Base-by-base conservation (phyloP, 2,329 filamentous ascomycete species). In the Rutstroemia sp. region DNA sequence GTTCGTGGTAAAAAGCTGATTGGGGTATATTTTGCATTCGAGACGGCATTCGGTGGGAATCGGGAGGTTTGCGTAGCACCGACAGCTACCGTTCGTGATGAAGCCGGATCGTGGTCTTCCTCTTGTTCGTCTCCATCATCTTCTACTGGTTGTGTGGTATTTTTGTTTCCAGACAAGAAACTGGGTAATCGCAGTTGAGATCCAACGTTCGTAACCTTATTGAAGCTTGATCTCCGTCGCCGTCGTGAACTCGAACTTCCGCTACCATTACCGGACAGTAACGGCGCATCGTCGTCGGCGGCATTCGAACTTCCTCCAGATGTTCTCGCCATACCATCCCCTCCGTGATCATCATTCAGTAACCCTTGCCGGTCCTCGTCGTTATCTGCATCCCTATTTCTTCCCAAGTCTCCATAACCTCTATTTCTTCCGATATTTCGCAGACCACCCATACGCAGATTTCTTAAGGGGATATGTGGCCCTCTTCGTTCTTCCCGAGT, bases 11-110 rank as follows among this genome's bases (percentile, higher is more conserved):
- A 79, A 72, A 99, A 99, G 52, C 88, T 96, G 76, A 92, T 87
- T 1, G 92, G 84, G 30, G 92, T 97, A 72, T 99, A 99, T 78
- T 97, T 99, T 55, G 94, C 92, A 70, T 99, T 97, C 38, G 92
- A 97, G 49, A 99, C 82, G 56, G 90, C 81, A 71, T 99, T 99
- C 8, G 88, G 83, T 9, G 94, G 92, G 70, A 92, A 97, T 63
- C 87, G 84, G 50, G 84, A 78, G 27, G 82, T 71, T 68, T 95
- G 92, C 30, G 75, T 69, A 48, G 86, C 84, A 57, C 90, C 92
- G 52, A 96, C 88, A 2, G 83, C 77, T 30, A 96, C 81, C 51
- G 82, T 81, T 55, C 92, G 83, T 27, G 89, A 88, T 1, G 89
- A 79, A 6, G 84, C 84, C 4, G 87, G 81, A 65, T 86, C 82